Evolutionary conservation across 192 early-diverging fungal species (phyloP), one percentile per base, ranked within the genome.

Genomic region (Mortierella claussenii): DNA sequence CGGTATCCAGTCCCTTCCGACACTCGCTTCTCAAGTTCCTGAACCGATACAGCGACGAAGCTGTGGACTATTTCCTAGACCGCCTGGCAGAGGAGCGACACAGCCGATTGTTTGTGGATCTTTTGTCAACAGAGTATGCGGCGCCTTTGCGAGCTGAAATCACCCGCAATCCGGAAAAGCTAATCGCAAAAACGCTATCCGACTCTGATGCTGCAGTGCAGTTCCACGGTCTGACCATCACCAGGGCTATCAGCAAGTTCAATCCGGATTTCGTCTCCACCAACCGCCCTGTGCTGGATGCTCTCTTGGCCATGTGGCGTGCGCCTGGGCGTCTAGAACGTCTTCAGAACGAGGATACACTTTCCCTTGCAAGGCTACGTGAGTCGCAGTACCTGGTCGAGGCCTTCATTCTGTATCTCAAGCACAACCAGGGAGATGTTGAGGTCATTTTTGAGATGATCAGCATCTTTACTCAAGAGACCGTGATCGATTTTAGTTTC

Each of bases 1-100:
- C 90, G 7, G 79, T 87, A 45, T 96, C 97, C 3, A 97, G 96
- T 59, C 98, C 98, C 1, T 99, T 99, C 86, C 80, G 97, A 33
- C 78, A 85, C 23, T 94, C 96, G 21, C 82, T 99, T 46, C 89
- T 95, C 75, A 91, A 91, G 79, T 99, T 94, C 79, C 65, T 99
- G 51, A 98, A 96, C 65, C 83, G 92, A 18, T 98, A 99, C 69
- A 83, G 92, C 7, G 66, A 85, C 6, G 96, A 99, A 55, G 83
- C 95, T 3, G 86, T 96, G 7, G 87, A 85, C 5, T 97, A 93
- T 67, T 98, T 99, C 62, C 84, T 89, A 24, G 87, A 92, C 34
- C 86, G 85, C n/a, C 60, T 95, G 26, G 76, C 81, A 18, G 82
- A 89, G 49, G 74, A 83, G 8, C 83, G 83, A 31, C 83, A 86